Conservation (phyloP, 2,329 filamentous ascomycete species). For the Aspergillus sp. region DNA sequence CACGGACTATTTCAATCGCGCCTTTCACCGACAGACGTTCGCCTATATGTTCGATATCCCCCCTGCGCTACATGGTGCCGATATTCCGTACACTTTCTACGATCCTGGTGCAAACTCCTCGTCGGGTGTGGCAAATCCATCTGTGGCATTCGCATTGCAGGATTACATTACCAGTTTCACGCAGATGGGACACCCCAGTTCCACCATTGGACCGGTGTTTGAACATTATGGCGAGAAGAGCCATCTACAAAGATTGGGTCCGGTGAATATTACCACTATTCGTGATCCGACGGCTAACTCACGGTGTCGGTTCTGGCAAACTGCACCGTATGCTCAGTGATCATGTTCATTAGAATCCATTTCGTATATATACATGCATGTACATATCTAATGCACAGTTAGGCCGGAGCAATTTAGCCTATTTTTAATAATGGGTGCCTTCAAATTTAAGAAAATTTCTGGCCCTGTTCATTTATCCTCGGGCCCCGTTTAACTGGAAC, state of each 20-base stretch:
- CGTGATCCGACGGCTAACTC: slow-evolving; percentile 41
- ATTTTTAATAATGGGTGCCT: too few species aligned
- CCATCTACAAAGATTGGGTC: slow-evolving; percentile 38
- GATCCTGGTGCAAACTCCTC: slow-evolving; percentile 25
- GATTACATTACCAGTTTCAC: slow-evolving; percentile 32
- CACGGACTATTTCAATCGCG: slow-evolving; percentile 45
- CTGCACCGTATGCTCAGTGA: slow-evolving; percentile 31
- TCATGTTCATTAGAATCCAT: too few species aligned
- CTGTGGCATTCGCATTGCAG: slow-evolving; percentile 29
- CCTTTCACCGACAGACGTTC: slow-evolving; percentile 44
- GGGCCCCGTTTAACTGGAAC: too few species aligned
- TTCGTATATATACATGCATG: background rate
- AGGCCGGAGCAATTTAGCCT: too few species aligned
- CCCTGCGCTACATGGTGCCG: slow-evolving; percentile 47
- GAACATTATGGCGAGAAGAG: slow-evolving; percentile 40
- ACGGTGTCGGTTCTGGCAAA: slow-evolving; percentile 49
- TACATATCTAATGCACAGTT: background rate
- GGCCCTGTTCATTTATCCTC: too few species aligned
- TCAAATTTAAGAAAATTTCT: too few species aligned
- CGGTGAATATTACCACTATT: slow-evolving; percentile 33
- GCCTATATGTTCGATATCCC: slow-evolving; percentile 47
- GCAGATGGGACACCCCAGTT: slow-evolving; percentile 27
- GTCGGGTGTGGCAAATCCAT: slow-evolving; percentile 22
- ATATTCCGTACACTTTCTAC: slow-evolving; percentile 48
- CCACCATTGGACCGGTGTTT: slow-evolving; percentile 35